These are phyloP conservation scores for Vigna unguiculata DNA, from an alignment of 306 rosid species.

Conservation along the genomic window DNA sequence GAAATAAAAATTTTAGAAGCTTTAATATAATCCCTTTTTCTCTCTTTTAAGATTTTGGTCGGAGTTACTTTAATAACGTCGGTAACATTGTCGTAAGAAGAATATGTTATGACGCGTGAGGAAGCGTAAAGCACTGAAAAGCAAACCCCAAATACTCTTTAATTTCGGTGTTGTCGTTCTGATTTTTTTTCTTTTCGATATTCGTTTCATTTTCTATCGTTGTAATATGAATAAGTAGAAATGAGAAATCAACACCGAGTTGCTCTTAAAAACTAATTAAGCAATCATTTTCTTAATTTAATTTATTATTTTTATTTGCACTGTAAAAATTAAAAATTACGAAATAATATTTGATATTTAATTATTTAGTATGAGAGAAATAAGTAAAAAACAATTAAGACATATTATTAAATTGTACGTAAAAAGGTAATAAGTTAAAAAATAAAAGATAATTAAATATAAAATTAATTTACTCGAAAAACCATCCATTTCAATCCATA, in stretches of 20 bases:
- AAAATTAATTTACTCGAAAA: no score
- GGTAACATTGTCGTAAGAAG: conserved; percentile 12
- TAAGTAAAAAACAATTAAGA: no score
- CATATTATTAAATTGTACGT: no score
- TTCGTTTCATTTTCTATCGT: neutral
- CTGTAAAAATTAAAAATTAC: no score
- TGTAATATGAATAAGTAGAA: neutral
- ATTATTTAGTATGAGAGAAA: no score
- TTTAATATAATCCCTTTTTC: neutral
- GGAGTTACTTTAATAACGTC: conserved; percentile 44
- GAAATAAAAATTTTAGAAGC: conserved; percentile 41
- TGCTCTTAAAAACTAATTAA: neutral
- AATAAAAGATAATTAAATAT: no score
- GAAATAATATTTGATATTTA: no score
- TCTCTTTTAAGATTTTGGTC: conserved; percentile 12
- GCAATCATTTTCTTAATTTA: neutral
- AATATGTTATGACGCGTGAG: conserved; percentile 37
- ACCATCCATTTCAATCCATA: no score
- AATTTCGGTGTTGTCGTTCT: conserved; percentile 37
- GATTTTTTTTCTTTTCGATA: neutral
- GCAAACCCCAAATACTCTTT: conserved; percentile 28
- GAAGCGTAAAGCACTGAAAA: conserved; percentile 45
- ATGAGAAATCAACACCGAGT: neutral
- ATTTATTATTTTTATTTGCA: no score
- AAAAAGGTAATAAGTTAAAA: no score